Evolutionary conservation across 352 stramenopile genomes (phyloP).

Genomic region (Phytophthora europaea): DNA sequence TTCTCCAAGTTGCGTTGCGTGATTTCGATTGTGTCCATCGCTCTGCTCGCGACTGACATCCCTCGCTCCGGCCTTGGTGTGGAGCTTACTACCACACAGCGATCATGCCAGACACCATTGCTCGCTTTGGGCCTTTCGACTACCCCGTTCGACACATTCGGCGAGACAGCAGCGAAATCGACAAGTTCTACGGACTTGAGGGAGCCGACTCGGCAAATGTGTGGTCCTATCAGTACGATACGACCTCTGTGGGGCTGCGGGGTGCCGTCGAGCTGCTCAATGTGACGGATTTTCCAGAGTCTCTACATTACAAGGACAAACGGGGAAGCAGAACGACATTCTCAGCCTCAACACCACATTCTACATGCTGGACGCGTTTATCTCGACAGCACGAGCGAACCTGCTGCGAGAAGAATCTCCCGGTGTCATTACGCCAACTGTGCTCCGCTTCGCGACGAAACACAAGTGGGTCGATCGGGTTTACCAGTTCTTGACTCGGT

Average conservation of each 20-base stretch:
- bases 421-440: neutral
- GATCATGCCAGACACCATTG: conserved; percentile 29
- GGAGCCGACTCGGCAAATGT: conserved; percentile 12
- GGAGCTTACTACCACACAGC: conserved; percentile 27
- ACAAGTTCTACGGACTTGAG: conserved; percentile 24
- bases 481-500: conserved; percentile 37
- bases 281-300: conserved; percentile 32
- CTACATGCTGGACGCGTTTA: conserved; percentile 46
- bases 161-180: neutral
- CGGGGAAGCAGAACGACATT: conserved; percentile 1
- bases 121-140: conserved; percentile 53
- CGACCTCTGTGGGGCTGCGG: conserved; percentile 45
- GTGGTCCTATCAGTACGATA: conserved; percentile 57
- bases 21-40: conserved; percentile 45
- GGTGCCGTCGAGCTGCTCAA: conserved; percentile 36
- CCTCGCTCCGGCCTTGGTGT: conserved; percentile 56
- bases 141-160: conserved; percentile 56
- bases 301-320: conserved; percentile 31
- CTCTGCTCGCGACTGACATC: conserved; percentile 58
- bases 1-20: conserved; percentile 46
- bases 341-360: conserved; percentile 42
- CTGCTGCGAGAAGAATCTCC: neutral
- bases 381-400: conserved; percentile 2
- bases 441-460: conserved; percentile 35
- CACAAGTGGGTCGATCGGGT: conserved; percentile 50